Evolutionary conservation across 1,139 yeast species (phyloP), one percentile per base, ranked within the genome.

Genomic region (Hyphopichia khmerensis): DNA sequence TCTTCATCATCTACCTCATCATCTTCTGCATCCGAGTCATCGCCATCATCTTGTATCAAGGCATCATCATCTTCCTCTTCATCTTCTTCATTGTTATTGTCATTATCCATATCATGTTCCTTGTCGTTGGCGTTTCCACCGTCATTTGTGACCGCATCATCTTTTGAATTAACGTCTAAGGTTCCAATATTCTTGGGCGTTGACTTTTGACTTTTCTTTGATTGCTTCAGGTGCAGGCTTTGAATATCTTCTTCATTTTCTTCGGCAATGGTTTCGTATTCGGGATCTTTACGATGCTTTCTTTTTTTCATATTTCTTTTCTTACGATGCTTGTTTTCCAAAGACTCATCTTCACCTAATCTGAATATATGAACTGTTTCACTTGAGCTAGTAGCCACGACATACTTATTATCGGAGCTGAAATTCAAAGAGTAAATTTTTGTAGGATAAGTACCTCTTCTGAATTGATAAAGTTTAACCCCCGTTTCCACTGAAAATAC

Each of bases 361-460:
- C 90, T 76, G 70, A 93, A 93, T 18, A 93, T 81, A 60, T 93
- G 99, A 13, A 93, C 96, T 0, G 99, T 93, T 45, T 87, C 95
- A 29, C 96, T 88, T 1, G 97, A 87, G 36, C 95, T 85, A 23
- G 95, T 83, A 2, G 95, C 97, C 24, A 90, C 80, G 33, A 93
- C 76, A 56, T 86, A 82, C 41, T 73, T 72, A 50, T 90, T 85
- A 51, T 87, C 87, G 29, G 77, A 75, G 53, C 95, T 86, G 65
- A 93, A 93, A 30, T 84, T 79, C 49, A 93, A 73, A 2, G 96
- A 84, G 57, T 84, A 86, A n/a, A 93, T 89, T 55, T 77, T 83
- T 6, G 98, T 86, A 3, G 96, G 95, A 59, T 91, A 91, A 1
- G 97, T 87, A 1, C 99, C 99, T 57, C 98, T 76, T 52, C 99